Evolutionary conservation across 768 basidiomycete genomes (phyloP).

Genomic region (Naganishia antarctica): DNA sequence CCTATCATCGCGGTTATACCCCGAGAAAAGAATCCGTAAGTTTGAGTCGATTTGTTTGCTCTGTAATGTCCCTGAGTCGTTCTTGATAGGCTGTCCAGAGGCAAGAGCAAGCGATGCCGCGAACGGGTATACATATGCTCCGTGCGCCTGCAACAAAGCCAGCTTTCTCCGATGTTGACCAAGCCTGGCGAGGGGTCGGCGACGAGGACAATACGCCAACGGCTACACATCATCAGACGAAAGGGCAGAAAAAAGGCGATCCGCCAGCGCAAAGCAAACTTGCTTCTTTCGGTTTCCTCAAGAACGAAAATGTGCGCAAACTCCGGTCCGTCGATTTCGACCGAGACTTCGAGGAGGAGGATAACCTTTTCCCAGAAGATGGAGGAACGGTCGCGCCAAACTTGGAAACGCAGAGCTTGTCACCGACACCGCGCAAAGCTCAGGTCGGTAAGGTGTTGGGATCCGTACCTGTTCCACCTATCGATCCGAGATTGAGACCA

Average conservation of each 20-base stretch:
- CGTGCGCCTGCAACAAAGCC: background rate
- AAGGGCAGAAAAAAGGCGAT: background rate
- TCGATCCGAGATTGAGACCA: slow-evolving; percentile 15
- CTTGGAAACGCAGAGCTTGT: background rate
- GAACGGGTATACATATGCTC: background rate
- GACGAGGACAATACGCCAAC: background rate
- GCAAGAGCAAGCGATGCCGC: slow-evolving; percentile 5
- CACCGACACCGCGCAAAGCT: slow-evolving; percentile 13
- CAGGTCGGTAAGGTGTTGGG: background rate
- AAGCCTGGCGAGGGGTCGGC: slow-evolving; percentile 2
- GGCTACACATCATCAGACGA: background rate
- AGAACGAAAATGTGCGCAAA: slow-evolving; percentile 15
- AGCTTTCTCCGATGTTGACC: background rate
- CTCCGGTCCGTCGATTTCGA: background rate
- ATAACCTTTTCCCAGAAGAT: background rate
- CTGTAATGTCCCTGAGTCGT: background rate
- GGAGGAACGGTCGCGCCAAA: background rate
- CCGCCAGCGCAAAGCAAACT: slow-evolving; percentile 9
- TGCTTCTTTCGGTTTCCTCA: background rate
- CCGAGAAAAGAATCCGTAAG: slow-evolving; percentile 8
- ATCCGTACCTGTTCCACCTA: slow-evolving; percentile 2
- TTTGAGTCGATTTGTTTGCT: background rate
- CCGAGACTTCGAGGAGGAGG: slow-evolving; percentile 10
- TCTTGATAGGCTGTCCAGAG: background rate
- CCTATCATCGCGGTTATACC: slow-evolving; percentile 16